Evolutionary conservation across 768 basidiomycete species (phyloP), one percentile per base, ranked within the genome.

Genomic region (Leccinum broughii): DNA sequence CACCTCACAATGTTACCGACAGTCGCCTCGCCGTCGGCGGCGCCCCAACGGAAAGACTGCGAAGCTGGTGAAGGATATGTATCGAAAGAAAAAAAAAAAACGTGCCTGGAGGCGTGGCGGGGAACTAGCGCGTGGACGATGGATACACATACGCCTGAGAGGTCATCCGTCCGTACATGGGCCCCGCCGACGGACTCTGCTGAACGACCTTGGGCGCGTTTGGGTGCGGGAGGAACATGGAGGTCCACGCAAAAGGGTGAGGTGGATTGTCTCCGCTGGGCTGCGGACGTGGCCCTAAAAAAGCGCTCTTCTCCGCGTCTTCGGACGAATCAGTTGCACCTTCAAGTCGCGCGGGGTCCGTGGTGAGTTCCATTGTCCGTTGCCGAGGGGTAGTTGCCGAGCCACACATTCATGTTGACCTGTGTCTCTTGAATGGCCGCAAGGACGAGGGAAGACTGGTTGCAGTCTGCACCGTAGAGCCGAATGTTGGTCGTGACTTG

Each of bases 391-490:
- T 90, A 93, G 68, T 87, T 92, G 28, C 85, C 91, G 22, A 92
- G 79, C 72, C 78, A 94, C 6, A 95, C 90, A 4, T 75, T 80
- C 85, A 97, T 83, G 73, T 96, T 80, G 41, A 93, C 90, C 75
- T 95, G 92, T 37, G 95, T 97, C 61, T 85, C 86, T 67, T 88
- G 81, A 66, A 99, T 94, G 17, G 95, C 96, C 64, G 95, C 90
- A 32, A 98, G 83, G 53, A 92, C 88, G 22, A 92, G 79, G 0
- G 87, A 87, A 3, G 87, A 84, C 71, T 90, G 88, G 70, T 93
- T 93, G 71, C 91, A 93, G 73, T 93, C 91, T 37, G 92, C 85
- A 44, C 93, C 93, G 71, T 95, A 96, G 39, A 95, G 78, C 67
- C 91, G 90, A 62, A 93, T 77, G 55, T 85, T 86, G 66, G 82